Evolutionary conservation across 257 asterid species (phyloP).

Genomic region (Thymus mandschuricus): DNA sequence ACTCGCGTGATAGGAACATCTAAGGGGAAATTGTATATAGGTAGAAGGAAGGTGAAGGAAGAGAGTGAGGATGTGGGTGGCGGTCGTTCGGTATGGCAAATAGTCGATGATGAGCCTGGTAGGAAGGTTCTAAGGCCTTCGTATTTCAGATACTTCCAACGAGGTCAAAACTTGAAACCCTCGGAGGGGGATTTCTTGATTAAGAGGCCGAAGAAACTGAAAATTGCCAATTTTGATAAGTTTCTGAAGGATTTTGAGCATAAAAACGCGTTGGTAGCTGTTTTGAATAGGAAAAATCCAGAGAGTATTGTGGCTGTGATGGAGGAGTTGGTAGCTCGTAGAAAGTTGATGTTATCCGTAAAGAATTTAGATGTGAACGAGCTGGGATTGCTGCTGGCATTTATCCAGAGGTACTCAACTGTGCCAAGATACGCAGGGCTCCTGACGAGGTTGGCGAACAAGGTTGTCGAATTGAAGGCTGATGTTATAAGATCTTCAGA

Average conservation of each 20-base stretch:
- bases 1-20: slow-evolving; percentile 83
- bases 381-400: slow-evolving; percentile 63
- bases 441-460: slow-evolving; percentile 54
- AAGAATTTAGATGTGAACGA: slow-evolving; percentile 69
- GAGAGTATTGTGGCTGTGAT: slow-evolving; percentile 81
- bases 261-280: slow-evolving; percentile 76
- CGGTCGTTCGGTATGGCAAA: slow-evolving; percentile 41
- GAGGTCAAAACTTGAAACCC: slow-evolving; percentile 86
- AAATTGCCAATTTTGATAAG: slow-evolving; percentile 75
- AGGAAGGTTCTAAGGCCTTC: slow-evolving; percentile 71
- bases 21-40: slow-evolving; percentile 68
- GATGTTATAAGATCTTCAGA: slow-evolving; percentile 65
- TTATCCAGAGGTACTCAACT: slow-evolving; percentile 74
- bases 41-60: slow-evolving; percentile 64
- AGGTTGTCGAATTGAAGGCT: slow-evolving; percentile 72
- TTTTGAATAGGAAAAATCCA: slow-evolving; percentile 60
- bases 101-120: slow-evolving; percentile 48
- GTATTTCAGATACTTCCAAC: slow-evolving; percentile 75
- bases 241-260: slow-evolving; percentile 82
- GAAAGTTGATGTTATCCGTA: slow-evolving; percentile 70
- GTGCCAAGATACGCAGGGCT: slow-evolving; percentile 74
- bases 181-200: slow-evolving; percentile 68
- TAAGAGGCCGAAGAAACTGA: slow-evolving; percentile 66
- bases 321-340: slow-evolving; percentile 88
- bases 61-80: slow-evolving; percentile 35